Evolutionary conservation across 768 basidiomycete genomes (phyloP), one percentile per base, ranked within the genome.

Genomic region (Tylopilus plumbeoviolaceoides): DNA sequence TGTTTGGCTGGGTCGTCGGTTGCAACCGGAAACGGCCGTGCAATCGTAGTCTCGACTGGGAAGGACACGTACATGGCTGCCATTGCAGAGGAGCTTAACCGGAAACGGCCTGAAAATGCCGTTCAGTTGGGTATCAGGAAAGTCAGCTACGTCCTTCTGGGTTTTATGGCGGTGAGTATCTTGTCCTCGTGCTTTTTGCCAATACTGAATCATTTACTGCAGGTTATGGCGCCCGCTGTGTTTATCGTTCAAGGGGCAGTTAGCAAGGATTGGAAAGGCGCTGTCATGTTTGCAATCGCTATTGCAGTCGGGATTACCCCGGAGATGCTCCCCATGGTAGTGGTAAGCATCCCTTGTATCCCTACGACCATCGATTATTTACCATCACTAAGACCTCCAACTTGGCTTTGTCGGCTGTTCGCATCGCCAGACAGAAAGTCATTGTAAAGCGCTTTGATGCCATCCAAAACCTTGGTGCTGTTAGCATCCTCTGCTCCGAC

Each of bases 381-480:
- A 57, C 17, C 21, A 70, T 75, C 48, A 77, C 75, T 11, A 75
- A 84, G 59, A 78, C 80, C 3, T 72, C 84, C 40, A 85, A 83
- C 12, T 73, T 85, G 66, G 80, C 83, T 7, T 74, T 79, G 23
- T 82, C 81, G 0, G 79, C 80, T 2, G 70, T 74, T 47, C 75
- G 77, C 48, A 80, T 84, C 64, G 81, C 80, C 3, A 72, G 67
- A 41, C 72, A 82, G 60, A 76, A 84, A 55, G 84, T 84, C 31
- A 77, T 86, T 51, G 81, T 84, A 15, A 75, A 82, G 31, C 76
- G 80, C 48, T 75, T 86, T 55, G 82, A 84, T 57, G 82, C 83
- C 14, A 72, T 85, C 55, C 83, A 85, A 61, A 81, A 78, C 46
- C 63, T 86, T 38, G 80, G 82, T 11, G 80, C 76, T 9, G 81